Percentiles rank a stretch among this genome's conserved stretches.
Evolutionary conservation across 1,284 basidiomycete species (phyloP).

Genomic region (Puccinia coronata): DNA sequence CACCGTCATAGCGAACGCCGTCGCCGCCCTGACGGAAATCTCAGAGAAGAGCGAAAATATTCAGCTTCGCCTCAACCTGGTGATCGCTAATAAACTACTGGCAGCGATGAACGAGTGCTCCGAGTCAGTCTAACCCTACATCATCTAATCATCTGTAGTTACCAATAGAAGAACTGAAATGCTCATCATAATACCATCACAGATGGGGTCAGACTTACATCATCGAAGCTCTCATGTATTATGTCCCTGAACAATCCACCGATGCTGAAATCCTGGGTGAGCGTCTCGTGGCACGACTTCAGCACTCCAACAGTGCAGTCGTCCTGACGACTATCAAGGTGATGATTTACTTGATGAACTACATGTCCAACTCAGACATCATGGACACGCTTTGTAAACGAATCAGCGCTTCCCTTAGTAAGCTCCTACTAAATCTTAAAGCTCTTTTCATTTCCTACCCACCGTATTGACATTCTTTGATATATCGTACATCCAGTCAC

Average conservation of each 20-base stretch:
- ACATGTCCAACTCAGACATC: conserved; percentile 84
- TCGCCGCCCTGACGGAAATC: conserved; percentile 88
- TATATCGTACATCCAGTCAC: conserved; percentile 69
- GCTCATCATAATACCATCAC: too few species aligned
- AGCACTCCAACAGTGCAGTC: conserved; percentile 92
- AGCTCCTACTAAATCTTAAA: too few species aligned
- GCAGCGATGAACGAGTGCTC: conserved; percentile 84
- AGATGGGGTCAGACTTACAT: conserved; percentile 99
- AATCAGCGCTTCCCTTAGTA: conserved; percentile 81
- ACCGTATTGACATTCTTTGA: not conserved
- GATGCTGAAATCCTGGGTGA: conserved; percentile 95
- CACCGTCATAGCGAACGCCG: conserved; percentile 90
- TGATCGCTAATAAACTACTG: conserved; percentile 79
- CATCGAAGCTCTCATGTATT: conserved; percentile 87
- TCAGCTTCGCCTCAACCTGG: conserved; percentile 74
- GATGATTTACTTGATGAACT: conserved; percentile 96
- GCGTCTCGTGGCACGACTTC: conserved; percentile 83
- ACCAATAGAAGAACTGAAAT: too few species aligned
- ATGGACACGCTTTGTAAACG: conserved; percentile 46
- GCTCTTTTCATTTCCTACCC: not conserved
- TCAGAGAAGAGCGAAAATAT: conserved; percentile 86
- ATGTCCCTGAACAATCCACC: conserved; percentile 79
- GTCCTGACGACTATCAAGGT: conserved; percentile 93
- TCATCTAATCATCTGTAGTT: not conserved
- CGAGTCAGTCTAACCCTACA: conserved; percentile 66